Conservation (phyloP, 2,329 filamentous ascomycete genomes). For the Xylariaceae sp. region DNA sequence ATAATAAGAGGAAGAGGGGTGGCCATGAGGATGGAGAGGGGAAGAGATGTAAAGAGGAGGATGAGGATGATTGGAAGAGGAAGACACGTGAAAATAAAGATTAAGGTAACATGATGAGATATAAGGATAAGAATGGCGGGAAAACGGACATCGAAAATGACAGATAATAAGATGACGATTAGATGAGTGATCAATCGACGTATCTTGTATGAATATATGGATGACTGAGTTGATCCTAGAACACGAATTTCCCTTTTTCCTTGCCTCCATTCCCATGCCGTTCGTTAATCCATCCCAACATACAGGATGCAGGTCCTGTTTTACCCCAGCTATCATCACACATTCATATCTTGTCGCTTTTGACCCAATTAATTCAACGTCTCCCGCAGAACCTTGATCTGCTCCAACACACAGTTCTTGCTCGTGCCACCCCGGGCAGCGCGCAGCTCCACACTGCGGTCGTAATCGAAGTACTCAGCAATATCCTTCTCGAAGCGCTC, state of each 20-base stretch:
- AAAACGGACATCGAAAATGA: constrained; percentile 31
- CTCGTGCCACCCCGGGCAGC: constrained; percentile 68
- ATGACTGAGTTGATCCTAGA: neutral
- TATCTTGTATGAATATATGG: neutral
- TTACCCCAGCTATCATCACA: neutral
- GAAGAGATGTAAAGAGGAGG: neutral
- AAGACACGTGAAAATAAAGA: neutral
- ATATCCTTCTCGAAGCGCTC: constrained; percentile 45
- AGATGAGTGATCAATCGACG: neutral
- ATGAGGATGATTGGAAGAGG: neutral
- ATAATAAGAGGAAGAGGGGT: constrained; percentile 34
- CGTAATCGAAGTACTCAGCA: constrained; percentile 72
- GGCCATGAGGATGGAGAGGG: constrained; percentile 35
- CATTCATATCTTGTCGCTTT: neutral
- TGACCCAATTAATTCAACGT: constrained; percentile 27
- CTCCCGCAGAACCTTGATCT: constrained; percentile 49
- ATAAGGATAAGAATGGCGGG: constrained; percentile 30
- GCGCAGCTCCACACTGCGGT: constrained; percentile 75
- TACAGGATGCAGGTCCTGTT: neutral
- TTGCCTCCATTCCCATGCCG: neutral
- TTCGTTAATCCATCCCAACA: neutral
- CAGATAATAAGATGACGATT: neutral
- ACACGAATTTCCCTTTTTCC: neutral
- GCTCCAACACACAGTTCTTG: constrained; percentile 59
- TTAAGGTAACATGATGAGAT: neutral